A percentile compares a stretch with the other conserved stretches of the same genome.
phyloP scores from a whole-genome alignment of 2,329 filamentous ascomycete genomes.

The Aspergillus unguis region DNA sequence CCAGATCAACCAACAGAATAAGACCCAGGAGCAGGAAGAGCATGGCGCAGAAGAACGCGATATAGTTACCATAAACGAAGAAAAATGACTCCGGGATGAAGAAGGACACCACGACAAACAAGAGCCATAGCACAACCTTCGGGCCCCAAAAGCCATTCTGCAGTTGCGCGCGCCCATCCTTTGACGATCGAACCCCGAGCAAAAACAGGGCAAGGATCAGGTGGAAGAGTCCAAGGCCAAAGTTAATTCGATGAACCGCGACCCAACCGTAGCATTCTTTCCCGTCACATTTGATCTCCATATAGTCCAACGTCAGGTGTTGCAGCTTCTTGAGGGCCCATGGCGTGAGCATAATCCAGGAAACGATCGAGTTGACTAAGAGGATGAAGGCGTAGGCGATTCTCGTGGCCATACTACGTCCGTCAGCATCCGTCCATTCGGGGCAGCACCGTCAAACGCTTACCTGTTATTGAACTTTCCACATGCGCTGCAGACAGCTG shows the following conservation, averaged over 20 bases:
- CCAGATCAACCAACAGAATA: slow-evolving; percentile 88
- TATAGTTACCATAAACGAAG: slow-evolving; percentile 91
- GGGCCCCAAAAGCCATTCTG: slow-evolving; percentile 99
- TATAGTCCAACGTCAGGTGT: slow-evolving; percentile 88
- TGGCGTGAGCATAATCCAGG: slow-evolving; percentile 98
- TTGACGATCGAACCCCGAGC: slow-evolving; percentile 81
- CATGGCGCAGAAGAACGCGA: slow-evolving; percentile 83
- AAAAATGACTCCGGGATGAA: slow-evolving; percentile 95
- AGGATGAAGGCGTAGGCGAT: slow-evolving; percentile 95
- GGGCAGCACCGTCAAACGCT: slow-evolving; percentile 9
- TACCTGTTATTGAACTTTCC: slow-evolving; percentile 96
- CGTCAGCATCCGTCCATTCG: not conserved
- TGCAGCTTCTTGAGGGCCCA: slow-evolving; percentile 97
- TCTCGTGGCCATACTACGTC: slow-evolving; percentile 80
- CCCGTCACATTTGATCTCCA: slow-evolving; percentile 88
- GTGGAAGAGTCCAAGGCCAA: slow-evolving; percentile 92
- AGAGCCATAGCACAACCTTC: slow-evolving; percentile 86
- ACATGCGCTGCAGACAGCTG: slow-evolving; percentile 90
- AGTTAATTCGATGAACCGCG: slow-evolving; percentile 96
- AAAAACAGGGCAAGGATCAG: slow-evolving; percentile 79
- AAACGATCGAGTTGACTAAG: slow-evolving; percentile 91
- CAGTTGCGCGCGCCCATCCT: slow-evolving; percentile 78
- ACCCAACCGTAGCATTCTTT: slow-evolving; percentile 94
- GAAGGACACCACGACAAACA: slow-evolving; percentile 84
- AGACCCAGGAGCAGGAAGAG: slow-evolving; percentile 90